phyloP scores from a whole-genome alignment of 2,329 filamentous ascomycete species.

The Aurifilum marmelostoma region DNA sequence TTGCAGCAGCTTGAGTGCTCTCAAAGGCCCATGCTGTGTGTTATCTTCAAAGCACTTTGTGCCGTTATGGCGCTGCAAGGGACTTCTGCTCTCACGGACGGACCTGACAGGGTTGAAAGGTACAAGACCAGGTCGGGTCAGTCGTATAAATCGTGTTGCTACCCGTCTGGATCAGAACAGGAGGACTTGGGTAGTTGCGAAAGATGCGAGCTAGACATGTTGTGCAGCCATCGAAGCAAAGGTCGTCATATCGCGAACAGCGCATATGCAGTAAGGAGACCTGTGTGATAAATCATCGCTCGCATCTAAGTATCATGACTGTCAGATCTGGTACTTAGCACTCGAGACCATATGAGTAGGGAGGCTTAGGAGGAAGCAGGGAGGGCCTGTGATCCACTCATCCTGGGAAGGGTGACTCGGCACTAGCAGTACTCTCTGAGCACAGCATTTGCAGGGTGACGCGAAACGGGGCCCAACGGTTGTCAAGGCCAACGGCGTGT shows the following conservation, averaged over 20 bases:
- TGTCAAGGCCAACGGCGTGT: not conserved
- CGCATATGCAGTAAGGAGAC: not conserved
- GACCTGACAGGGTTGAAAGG: not conserved
- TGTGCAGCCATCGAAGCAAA: not conserved
- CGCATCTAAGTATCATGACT: not conserved
- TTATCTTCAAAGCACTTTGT: not conserved
- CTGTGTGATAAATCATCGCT: not conserved
- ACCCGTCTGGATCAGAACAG: not conserved
- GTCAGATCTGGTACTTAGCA: not conserved
- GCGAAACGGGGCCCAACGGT: conserved; percentile 19
- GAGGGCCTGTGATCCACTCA: not conserved
- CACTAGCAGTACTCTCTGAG: not conserved
- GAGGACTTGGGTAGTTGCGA: not conserved
- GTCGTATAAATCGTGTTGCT: not conserved
- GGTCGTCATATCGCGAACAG: not conserved
- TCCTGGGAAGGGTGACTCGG: not conserved
- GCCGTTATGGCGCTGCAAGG: not conserved
- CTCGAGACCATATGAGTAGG: not conserved
- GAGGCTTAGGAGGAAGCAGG: not conserved
- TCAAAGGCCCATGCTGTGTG: conserved; percentile 1
- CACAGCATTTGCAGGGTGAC: conserved; percentile 10
- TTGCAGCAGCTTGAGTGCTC: conserved; percentile 13
- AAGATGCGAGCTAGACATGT: not conserved
- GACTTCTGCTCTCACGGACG: not conserved
- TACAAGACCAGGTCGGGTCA: not conserved